phyloP scores from a whole-genome alignment of 2,329 filamentous ascomycete genomes.

The Cryphonectria parasitica region DNA sequence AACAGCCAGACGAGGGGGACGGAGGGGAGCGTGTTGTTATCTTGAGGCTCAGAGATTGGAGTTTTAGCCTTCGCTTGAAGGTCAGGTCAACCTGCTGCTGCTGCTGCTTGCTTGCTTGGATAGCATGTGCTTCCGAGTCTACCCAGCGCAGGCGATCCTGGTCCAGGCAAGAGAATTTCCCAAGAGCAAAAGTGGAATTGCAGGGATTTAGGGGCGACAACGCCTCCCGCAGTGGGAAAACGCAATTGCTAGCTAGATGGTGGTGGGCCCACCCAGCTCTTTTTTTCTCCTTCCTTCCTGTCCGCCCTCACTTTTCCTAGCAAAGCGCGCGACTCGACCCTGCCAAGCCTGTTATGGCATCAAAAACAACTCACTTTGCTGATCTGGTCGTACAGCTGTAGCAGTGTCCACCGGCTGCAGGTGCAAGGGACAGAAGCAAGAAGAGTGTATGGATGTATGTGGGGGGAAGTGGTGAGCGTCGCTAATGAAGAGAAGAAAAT shows the following conservation, averaged over 20 bases:
- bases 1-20: neutral
- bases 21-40: neutral
- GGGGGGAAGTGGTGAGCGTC: neutral
- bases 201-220: constrained; percentile 14
- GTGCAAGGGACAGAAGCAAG: neutral
- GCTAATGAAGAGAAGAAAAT: neutral
- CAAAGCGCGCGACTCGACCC: constrained; percentile 7
- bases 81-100: constrained; percentile 1
- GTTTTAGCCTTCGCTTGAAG: constrained; percentile 11
- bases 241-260: constrained; percentile 1
- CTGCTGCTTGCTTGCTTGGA: neutral
- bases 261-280: constrained; percentile 2
- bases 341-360: constrained; percentile 1
- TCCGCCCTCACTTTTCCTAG: neutral
- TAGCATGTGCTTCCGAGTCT: constrained; percentile 1
- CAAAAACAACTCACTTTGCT: neutral
- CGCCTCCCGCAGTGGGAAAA: neutral
- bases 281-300: neutral
- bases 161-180: constrained; percentile 13
- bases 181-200: neutral
- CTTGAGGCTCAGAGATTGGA: constrained; percentile 5
- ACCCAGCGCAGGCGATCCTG: neutral
- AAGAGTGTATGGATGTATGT: neutral
- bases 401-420: neutral
- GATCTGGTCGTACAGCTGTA: constrained; percentile 9